phyloP scores from a whole-genome alignment of 208 protist species.

The Trypanosoma avium region DNA sequence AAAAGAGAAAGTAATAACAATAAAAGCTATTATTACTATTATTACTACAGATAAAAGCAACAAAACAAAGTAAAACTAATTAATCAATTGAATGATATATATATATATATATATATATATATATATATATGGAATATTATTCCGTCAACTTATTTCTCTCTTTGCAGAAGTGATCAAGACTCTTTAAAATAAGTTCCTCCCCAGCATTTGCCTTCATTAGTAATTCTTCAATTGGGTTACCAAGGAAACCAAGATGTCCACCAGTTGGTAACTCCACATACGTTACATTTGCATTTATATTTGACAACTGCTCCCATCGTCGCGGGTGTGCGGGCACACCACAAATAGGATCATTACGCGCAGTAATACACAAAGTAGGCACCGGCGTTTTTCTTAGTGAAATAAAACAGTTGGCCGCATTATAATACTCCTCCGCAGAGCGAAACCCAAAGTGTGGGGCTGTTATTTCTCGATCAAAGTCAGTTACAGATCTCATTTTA shows the following conservation, averaged over 20 bases:
- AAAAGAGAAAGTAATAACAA: too few species aligned
- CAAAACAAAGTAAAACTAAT: conserved; percentile 23
- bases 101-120: neutral
- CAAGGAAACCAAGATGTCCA: conserved; percentile 65
- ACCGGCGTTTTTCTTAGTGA: conserved; percentile 32
- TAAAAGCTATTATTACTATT: neutral
- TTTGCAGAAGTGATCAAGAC: conserved; percentile 26
- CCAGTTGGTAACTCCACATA: conserved; percentile 55
- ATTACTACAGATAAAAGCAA: conserved; percentile 10
- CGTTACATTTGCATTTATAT: conserved; percentile 29
- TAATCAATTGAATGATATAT: too few species aligned
- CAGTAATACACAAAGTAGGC: conserved; percentile 46
- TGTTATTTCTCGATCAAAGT: conserved; percentile 52
- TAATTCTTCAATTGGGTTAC: conserved; percentile 30
- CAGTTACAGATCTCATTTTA: conserved; percentile 14
- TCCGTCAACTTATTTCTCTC: neutral
- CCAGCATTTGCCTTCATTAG: conserved; percentile 31
- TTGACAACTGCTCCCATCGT: conserved; percentile 32
- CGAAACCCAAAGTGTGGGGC: conserved; percentile 50
- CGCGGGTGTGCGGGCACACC: conserved; percentile 26
- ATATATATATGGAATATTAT: neutral
- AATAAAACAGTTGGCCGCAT: conserved; percentile 30
- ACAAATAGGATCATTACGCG: conserved; percentile 50
- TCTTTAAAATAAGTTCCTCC: conserved; percentile 43
- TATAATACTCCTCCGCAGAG: conserved; percentile 43